Percentiles rank a stretch among this genome's conserved stretches.
Evolutionary conservation across 2,329 filamentous ascomycete species (phyloP).

Genomic region (Fusarium chaquense): DNA sequence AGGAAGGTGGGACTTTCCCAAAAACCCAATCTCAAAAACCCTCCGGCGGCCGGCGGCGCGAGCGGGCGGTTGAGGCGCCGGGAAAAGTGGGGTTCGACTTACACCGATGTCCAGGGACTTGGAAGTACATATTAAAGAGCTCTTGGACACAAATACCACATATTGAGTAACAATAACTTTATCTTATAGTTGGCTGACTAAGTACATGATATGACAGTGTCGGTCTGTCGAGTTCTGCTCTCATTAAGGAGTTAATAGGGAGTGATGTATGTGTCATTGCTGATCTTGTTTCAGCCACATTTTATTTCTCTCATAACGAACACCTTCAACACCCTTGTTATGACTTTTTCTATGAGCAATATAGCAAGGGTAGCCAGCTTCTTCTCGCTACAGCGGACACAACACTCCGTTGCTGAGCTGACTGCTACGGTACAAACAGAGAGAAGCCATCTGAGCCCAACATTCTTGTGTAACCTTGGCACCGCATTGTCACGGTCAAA

Average conservation of each 20-base stretch:
- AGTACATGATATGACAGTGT: no score
- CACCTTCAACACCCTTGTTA: not conserved
- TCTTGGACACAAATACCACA: not conserved
- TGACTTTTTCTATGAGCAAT: not conserved
- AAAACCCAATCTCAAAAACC: not conserved
- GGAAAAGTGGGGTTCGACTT: constrained; percentile 19
- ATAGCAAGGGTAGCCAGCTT: not conserved
- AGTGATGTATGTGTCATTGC: not conserved
- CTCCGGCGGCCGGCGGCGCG: constrained; percentile 17
- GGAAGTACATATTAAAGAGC: not conserved
- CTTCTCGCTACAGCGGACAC: not conserved
- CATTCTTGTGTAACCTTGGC: not conserved
- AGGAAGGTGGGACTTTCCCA: not conserved
- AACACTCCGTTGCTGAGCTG: not conserved
- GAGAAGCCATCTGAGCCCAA: not conserved
- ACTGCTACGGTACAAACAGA: not conserved
- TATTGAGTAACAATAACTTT: not conserved
- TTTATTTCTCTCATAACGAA: not conserved
- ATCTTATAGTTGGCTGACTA: no score
- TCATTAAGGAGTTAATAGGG: not conserved
- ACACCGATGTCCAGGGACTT: not conserved
- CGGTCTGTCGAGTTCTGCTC: not conserved
- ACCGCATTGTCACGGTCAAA: not conserved
- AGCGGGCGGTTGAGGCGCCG: constrained; percentile 1
- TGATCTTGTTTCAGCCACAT: constrained; percentile 1